These are phyloP conservation scores for Lanmaoa pseudosensibilis DNA, from an alignment of 768 basidiomycete genomes.

Conservation along the genomic window DNA sequence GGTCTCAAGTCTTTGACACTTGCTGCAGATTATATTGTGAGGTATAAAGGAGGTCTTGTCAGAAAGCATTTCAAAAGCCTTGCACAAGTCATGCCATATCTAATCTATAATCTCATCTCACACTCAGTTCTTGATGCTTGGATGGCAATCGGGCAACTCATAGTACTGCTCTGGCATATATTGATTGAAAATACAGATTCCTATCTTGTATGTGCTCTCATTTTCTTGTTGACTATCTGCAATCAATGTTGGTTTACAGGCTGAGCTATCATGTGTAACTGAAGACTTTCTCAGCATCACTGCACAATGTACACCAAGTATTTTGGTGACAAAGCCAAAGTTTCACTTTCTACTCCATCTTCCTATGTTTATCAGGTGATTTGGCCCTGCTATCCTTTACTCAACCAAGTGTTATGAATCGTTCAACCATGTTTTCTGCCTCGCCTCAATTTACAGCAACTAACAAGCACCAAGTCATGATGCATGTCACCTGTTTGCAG, in stretches of 20 bases:
- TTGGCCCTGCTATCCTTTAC: conserved; percentile 32
- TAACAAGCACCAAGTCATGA: conserved; percentile 31
- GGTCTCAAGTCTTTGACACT: conserved; percentile 30
- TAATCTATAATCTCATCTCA: conserved; percentile 34
- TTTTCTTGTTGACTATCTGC: no score
- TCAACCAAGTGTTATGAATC: conserved; percentile 33
- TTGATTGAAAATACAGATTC: conserved; percentile 37
- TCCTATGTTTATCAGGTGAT: conserved; percentile 24
- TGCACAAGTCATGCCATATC: conserved; percentile 30
- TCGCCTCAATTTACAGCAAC: conserved; percentile 30
- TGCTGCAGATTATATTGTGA: conserved; percentile 32
- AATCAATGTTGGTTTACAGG: no score
- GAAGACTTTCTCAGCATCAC: conserved; percentile 23
- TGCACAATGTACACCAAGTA: conserved; percentile 26
- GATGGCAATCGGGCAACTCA: conserved; percentile 35
- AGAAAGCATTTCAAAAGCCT: conserved; percentile 36
- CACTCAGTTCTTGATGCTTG: conserved; percentile 26
- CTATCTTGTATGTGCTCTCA: conserved; percentile 25
- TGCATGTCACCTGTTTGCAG: conserved; percentile 12
- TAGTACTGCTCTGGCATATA: conserved; percentile 42
- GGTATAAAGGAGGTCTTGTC: conserved; percentile 32
- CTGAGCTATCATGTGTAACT: conserved; percentile 11
- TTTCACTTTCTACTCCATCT: conserved; percentile 35
- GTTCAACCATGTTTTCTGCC: conserved; percentile 28
- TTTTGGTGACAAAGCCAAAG: conserved; percentile 29